Evolutionary conservation across 2,329 filamentous ascomycete species (phyloP).

Genomic region (Cladophialophora exuberans): DNA sequence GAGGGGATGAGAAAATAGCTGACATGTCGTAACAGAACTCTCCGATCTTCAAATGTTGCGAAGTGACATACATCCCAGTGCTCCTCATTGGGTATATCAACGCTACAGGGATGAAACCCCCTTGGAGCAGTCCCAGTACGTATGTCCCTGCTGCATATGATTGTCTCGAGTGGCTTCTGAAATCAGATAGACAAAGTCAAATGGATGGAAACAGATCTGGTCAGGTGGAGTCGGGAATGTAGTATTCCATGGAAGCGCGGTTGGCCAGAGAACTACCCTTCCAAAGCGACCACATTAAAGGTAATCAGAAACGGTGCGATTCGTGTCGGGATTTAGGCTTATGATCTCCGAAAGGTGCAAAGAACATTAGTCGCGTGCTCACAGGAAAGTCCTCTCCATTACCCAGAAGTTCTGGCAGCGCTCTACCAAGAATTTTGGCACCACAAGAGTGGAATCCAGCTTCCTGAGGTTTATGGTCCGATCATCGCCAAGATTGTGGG

Average conservation of each 20-base stretch:
- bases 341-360: slow-evolving; percentile 46
- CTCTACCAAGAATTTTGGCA: slow-evolving; percentile 59
- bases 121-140: slow-evolving; percentile 54
- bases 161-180: not conserved
- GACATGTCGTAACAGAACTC: slow-evolving; percentile 50
- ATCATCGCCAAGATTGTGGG: slow-evolving; percentile 48
- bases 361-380: slow-evolving; percentile 56
- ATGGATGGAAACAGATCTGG: slow-evolving; percentile 59
- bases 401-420: slow-evolving; percentile 48
- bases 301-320: slow-evolving; percentile 33
- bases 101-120: slow-evolving; percentile 56
- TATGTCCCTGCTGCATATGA: not conserved
- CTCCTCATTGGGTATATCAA: slow-evolving; percentile 64
- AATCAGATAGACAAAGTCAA: slow-evolving; percentile 57
- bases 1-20: too few species aligned
- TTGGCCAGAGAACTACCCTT: slow-evolving; percentile 61
- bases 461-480: slow-evolving; percentile 32
- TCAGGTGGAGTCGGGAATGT: slow-evolving; percentile 57
- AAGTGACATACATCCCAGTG: slow-evolving; percentile 63
- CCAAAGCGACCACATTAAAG: slow-evolving; percentile 48
- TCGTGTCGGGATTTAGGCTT: not conserved
- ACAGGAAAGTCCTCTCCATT: slow-evolving; percentile 43
- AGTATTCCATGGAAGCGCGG: slow-evolving; percentile 56
- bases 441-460: slow-evolving; percentile 41
- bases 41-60: slow-evolving; percentile 57